Evolutionary conservation across 2,329 filamentous ascomycete genomes (phyloP).

Genomic region (Penicillium olsonii): DNA sequence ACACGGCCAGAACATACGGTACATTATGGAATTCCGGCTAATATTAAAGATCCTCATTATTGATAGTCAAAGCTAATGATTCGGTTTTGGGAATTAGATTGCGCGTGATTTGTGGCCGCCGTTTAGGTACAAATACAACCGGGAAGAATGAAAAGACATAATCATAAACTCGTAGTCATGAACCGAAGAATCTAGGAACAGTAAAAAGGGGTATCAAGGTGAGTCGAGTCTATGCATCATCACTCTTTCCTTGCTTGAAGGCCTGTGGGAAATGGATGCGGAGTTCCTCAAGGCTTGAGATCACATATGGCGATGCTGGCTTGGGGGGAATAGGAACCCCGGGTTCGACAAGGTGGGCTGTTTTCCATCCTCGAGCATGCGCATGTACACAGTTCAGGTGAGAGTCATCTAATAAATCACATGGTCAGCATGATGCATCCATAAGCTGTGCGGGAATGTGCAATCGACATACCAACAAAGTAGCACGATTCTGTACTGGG

Average conservation of each 20-base stretch:
- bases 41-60: too few species aligned
- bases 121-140: not conserved
- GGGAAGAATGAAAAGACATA: not conserved
- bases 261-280: conserved; percentile 77
- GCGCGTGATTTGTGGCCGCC: not conserved
- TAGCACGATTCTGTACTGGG: conserved; percentile 72
- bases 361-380: conserved; percentile 79
- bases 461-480: conserved; percentile 75
- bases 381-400: conserved; percentile 77
- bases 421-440: conserved; percentile 15
- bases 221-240: conserved; percentile 8
- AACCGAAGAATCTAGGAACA: conserved; percentile 7
- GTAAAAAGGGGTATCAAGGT: conserved; percentile 1
- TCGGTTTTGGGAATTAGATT: not conserved
- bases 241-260: conserved; percentile 61
- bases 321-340: conserved; percentile 63
- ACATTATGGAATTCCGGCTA: too few species aligned
- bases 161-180: conserved; percentile 6
- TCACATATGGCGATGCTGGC: conserved; percentile 71
- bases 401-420: conserved; percentile 69
- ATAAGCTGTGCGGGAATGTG: not conserved
- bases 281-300: conserved; percentile 74
- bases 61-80: too few species aligned
- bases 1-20: too few species aligned
- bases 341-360: conserved; percentile 82